Evolutionary conservation across 768 basidiomycete genomes (phyloP), one percentile per base, ranked within the genome.

Genomic region (Xerocomellus amylosporus): DNA sequence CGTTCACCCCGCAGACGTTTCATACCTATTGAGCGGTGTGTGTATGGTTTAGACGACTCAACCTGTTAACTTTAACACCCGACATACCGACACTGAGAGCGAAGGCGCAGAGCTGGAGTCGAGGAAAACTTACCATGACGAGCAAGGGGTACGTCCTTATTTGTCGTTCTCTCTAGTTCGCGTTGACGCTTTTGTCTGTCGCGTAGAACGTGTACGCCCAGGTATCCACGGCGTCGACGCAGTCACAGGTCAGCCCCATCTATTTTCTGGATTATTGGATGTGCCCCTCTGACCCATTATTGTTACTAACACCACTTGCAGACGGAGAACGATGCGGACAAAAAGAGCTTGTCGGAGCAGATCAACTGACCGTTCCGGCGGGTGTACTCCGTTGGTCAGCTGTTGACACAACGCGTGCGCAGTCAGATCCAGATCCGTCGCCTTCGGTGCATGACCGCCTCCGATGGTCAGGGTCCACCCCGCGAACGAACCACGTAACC

Each of bases 231-330:
- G 51, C n/a, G 2, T 68, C 64, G 15, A 52, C 63, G 0, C 56
- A 55, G 31, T 67, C 65, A 12, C 64, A 63, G 53, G 66, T 60
- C 24, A 4, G 58, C 49, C 17, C 9, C 37, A 5, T 19, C 24
- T 7, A 5, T 44, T 40, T 28, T 8, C 19, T 30, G 7, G 15
- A n/a, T 15, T 9, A 20, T 33, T 20, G 22, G 13, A 26, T 15
- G 15, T 30, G n/a, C 10, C 15, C 1, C 4, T n/a, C 36, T 15
- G 36, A 56, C 26, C 8, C 10, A 6, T 13, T 22, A 15, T 31
- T 15, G 26, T 30, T 22, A 8, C 30, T 40, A 4, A 20, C 22
- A n/a, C 8, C 15, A n/a, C 37, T 1, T 8, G 31, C 38, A 59
- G 59, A 7, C 43, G 19, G 59, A 49, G 19, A 20, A 28, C 15